phyloP scores from a whole-genome alignment of 2,329 filamentous ascomycete genomes.

The Trichoderma polysporum region DNA sequence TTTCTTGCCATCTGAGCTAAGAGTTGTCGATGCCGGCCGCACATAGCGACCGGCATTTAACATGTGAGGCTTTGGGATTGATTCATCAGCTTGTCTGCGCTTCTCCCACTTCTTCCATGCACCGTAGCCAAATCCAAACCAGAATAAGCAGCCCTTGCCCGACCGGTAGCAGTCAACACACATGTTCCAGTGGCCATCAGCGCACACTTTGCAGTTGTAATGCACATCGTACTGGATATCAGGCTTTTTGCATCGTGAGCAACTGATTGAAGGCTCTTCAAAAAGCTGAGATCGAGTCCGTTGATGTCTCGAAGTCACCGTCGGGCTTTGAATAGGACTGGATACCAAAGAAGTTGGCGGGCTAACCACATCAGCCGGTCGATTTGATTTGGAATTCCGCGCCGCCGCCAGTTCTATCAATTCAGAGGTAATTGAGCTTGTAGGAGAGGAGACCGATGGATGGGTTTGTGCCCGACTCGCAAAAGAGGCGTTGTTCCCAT shows the following conservation, averaged over 20 bases:
- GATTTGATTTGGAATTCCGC: constrained; percentile 31
- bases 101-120: constrained; percentile 68
- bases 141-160: constrained; percentile 76
- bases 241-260: constrained; percentile 65
- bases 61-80: constrained; percentile 54
- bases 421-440: not conserved
- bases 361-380: constrained; percentile 42
- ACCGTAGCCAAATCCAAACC: constrained; percentile 81
- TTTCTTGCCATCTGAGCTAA: constrained; percentile 54
- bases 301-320: constrained; percentile 37
- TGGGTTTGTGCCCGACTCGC: constrained; percentile 38
- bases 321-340: constrained; percentile 36
- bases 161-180: constrained; percentile 78
- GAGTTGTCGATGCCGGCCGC: constrained; percentile 48
- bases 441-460: not conserved
- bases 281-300: constrained; percentile 53
- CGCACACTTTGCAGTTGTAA: constrained; percentile 75
- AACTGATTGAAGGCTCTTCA: constrained; percentile 70
- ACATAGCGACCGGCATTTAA: constrained; percentile 58
- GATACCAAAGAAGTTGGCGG: constrained; percentile 28
- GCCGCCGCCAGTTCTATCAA: constrained; percentile 25
- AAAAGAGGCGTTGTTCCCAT: constrained; percentile 36
- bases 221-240: constrained; percentile 85
- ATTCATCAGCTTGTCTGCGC: constrained; percentile 40
- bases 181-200: constrained; percentile 70